Conservation (phyloP, 1,139 yeast genomes). For the Hansenula anomala region DNA sequence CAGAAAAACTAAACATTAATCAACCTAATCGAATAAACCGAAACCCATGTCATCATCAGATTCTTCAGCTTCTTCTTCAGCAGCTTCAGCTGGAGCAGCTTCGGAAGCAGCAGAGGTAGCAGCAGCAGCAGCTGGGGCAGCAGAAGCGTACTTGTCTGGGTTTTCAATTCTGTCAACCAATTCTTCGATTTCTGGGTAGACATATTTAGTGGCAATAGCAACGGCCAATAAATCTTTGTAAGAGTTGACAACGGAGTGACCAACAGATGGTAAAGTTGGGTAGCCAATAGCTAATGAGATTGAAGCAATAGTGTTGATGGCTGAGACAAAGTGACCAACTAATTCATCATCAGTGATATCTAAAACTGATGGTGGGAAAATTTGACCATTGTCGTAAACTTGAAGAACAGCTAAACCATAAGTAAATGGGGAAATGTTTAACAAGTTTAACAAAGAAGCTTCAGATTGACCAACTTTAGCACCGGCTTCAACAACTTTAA, state of each 20-base stretch:
- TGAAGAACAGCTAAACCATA: slow-evolving; percentile 96
- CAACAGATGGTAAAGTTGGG: slow-evolving; percentile 99
- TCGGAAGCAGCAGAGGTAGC: slow-evolving; percentile 58
- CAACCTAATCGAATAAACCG: slow-evolving; percentile 94
- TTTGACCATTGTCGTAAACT: slow-evolving; percentile 98
- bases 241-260: slow-evolving; percentile 98
- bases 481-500: slow-evolving; percentile 87
- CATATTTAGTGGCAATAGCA: slow-evolving; percentile 97
- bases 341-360: slow-evolving; percentile 98
- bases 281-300: slow-evolving; percentile 96
- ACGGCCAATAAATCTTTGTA: slow-evolving; percentile 98
- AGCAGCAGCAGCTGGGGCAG: slow-evolving; percentile 83
- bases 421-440: slow-evolving; percentile 99
- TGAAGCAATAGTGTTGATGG: slow-evolving; percentile 91
- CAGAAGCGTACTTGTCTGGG: slow-evolving; percentile 99
- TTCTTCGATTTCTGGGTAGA: slow-evolving; percentile 98
- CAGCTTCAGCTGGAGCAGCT: slow-evolving; percentile 69
- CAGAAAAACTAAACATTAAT: slow-evolving; percentile 2
- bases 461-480: slow-evolving; percentile 97
- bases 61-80: slow-evolving; percentile 73
- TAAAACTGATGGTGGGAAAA: slow-evolving; percentile 93
- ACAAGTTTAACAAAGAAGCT: slow-evolving; percentile 98
- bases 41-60: slow-evolving; percentile 91
- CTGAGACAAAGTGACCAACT: slow-evolving; percentile 86
- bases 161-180: slow-evolving; percentile 99